Evolutionary conservation across 108 stramenopile species (phyloP).

Genomic region (Cyclotella sp.): DNA sequence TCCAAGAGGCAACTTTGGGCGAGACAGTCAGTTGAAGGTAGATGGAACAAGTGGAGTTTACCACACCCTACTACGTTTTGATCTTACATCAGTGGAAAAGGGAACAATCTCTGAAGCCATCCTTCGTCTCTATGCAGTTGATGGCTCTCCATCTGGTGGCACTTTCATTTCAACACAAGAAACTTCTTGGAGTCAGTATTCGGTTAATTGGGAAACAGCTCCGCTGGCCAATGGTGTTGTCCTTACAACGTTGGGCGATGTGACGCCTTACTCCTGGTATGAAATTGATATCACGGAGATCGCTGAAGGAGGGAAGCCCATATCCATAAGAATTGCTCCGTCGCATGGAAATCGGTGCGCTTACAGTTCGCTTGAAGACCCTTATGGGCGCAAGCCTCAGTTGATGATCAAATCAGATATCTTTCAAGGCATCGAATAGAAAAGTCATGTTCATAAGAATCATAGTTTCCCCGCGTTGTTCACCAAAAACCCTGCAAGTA

Average conservation of each 20-base stretch:
- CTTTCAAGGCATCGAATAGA: conserved; percentile 26
- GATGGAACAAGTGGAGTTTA: conserved; percentile 44
- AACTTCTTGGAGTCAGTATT: conserved; percentile 42
- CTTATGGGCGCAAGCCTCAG: conserved; percentile 39
- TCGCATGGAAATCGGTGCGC: conserved; percentile 48
- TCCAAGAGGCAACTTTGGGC: conserved; percentile 33
- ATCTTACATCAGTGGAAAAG: conserved; percentile 41
- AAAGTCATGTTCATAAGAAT: too few relatives aligned
- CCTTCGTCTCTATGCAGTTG: conserved; percentile 48
- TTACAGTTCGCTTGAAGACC: conserved; percentile 42
- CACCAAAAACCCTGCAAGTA: too few relatives aligned
- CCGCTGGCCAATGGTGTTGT: conserved; percentile 40
- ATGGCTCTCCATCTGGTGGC: conserved; percentile 50
- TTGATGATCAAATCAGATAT: conserved; percentile 41
- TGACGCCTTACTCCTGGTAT: conserved; percentile 47
- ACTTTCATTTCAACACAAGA: conserved; percentile 33
- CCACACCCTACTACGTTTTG: conserved; percentile 45
- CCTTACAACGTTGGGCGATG: conserved; percentile 38
- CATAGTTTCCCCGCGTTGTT: too few relatives aligned
- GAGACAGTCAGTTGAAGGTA: conserved; percentile 34
- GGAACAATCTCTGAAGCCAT: conserved; percentile 41
- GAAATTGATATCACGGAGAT: conserved; percentile 42
- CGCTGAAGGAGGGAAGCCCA: conserved; percentile 28
- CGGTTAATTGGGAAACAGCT: conserved; percentile 37
- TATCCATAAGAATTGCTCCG: conserved; percentile 47